These are phyloP conservation scores for Mortierella sp. DNA, from an alignment of 371 early-diverging fungal species.

Conservation along the genomic window DNA sequence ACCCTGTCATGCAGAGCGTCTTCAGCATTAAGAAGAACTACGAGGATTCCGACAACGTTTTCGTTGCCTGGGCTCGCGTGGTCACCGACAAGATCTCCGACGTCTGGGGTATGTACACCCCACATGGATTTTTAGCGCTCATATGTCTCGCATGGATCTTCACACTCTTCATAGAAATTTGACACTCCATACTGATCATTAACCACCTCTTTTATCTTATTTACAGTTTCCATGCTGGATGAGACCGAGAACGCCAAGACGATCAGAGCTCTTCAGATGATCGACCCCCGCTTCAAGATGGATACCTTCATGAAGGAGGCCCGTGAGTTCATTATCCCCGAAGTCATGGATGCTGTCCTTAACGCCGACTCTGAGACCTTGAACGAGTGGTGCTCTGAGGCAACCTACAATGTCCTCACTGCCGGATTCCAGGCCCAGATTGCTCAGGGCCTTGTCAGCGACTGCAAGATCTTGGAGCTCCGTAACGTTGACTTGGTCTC, in stretches of 20 bases:
- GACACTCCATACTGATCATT: neutral
- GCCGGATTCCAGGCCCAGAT: slow-evolving; percentile 90
- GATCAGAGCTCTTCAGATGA: slow-evolving; percentile 85
- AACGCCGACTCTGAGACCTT: slow-evolving; percentile 88
- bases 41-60: slow-evolving; percentile 93
- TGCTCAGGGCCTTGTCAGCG: slow-evolving; percentile 90
- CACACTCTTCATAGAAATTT: neutral
- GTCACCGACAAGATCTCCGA: slow-evolving; percentile 84
- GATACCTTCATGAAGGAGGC: slow-evolving; percentile 92
- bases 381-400: slow-evolving; percentile 95
- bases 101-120: slow-evolving; percentile 68
- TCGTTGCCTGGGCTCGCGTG: slow-evolving; percentile 87
- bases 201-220: slow-evolving; percentile 17
- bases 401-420: slow-evolving; percentile 91
- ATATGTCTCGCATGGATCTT: neutral
- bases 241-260: slow-evolving; percentile 96
- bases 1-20: slow-evolving; percentile 88
- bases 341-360: slow-evolving; percentile 95
- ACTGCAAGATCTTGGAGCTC: slow-evolving; percentile 94
- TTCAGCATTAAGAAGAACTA: slow-evolving; percentile 84
- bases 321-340: slow-evolving; percentile 95
- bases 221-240: slow-evolving; percentile 79
- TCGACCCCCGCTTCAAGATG: slow-evolving; percentile 91
- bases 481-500: slow-evolving; percentile 90
- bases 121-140: neutral